phyloP scores from a whole-genome alignment of 768 basidiomycete genomes.

The Lentinula sp. region DNA sequence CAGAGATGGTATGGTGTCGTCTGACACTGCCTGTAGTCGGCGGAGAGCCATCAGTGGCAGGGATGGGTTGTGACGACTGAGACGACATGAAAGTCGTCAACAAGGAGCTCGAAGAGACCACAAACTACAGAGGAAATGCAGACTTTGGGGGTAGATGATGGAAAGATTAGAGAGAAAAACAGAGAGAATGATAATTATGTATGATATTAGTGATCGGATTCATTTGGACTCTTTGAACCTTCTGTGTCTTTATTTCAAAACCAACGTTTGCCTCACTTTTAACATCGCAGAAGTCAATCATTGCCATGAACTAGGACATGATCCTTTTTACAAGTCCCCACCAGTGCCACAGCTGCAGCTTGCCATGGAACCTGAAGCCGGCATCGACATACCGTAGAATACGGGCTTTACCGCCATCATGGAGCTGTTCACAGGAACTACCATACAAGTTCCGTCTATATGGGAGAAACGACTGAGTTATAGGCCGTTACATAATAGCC shows the following conservation, averaged over 20 bases:
- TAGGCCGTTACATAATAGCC: no score
- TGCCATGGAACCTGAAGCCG: not conserved
- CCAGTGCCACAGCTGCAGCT: no score
- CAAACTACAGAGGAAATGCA: not conserved
- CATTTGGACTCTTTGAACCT: not conserved
- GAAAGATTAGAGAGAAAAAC: not conserved
- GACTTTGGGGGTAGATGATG: not conserved
- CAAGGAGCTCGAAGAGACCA: not conserved
- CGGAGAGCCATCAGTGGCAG: not conserved
- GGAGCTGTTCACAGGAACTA: not conserved
- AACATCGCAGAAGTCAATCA: no score
- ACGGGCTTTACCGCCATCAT: not conserved
- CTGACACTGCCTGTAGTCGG: slow-evolving; percentile 41
- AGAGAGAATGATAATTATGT: not conserved
- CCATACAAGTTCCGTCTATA: no score
- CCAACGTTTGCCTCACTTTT: no score
- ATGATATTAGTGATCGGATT: not conserved
- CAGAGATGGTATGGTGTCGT: slow-evolving; percentile 79
- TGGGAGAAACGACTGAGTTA: no score
- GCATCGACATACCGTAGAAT: not conserved
- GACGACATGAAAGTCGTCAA: slow-evolving; percentile 7
- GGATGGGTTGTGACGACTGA: slow-evolving; percentile 1
- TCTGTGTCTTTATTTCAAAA: not conserved
- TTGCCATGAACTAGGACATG: no score
- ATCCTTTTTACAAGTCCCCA: no score